phyloP scores from a whole-genome alignment of 495 filamentous ascomycete species.

The Hypoxylon lienhwacheense region DNA sequence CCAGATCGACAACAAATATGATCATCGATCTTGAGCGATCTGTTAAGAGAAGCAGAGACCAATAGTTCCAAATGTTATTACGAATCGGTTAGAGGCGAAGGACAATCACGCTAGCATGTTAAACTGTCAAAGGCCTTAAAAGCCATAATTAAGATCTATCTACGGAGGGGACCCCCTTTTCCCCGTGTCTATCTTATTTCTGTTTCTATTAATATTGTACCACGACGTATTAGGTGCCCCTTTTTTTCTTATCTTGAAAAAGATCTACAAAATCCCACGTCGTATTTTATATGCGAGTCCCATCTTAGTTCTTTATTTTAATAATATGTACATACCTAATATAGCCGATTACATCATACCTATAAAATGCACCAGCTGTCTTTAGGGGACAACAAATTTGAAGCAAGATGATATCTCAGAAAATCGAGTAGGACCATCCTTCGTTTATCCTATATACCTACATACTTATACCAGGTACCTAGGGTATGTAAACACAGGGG shows the following conservation, averaged over 20 bases:
- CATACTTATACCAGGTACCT: no score
- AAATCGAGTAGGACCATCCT: no score
- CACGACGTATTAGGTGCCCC: slow-evolving; percentile 18
- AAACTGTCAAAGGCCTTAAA: slow-evolving; percentile 14
- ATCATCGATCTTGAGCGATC: slow-evolving; percentile 32
- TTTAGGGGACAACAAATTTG: no score
- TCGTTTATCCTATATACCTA: background rate
- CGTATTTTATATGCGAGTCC: slow-evolving; percentile 16
- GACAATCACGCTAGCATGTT: slow-evolving; percentile 16
- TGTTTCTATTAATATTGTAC: slow-evolving; percentile 18
- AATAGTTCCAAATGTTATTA: slow-evolving; percentile 11
- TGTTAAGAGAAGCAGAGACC: slow-evolving; percentile 23
- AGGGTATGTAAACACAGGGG: no score
- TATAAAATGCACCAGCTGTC: no score
- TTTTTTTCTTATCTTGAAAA: slow-evolving; percentile 11
- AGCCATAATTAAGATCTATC: slow-evolving; percentile 20
- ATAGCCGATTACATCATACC: slow-evolving; percentile 21
- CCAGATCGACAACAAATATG: slow-evolving; percentile 19
- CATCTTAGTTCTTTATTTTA: background rate
- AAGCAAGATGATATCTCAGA: no score
- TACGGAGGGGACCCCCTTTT: slow-evolving; percentile 23
- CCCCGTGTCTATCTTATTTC: slow-evolving; percentile 18
- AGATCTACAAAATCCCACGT: slow-evolving; percentile 12
- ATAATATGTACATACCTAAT: background rate
- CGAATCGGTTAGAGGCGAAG: slow-evolving; percentile 23